These are phyloP conservation scores for Bacterosira constricta DNA, from an alignment of 108 stramenopile species.

Conservation along the genomic window DNA sequence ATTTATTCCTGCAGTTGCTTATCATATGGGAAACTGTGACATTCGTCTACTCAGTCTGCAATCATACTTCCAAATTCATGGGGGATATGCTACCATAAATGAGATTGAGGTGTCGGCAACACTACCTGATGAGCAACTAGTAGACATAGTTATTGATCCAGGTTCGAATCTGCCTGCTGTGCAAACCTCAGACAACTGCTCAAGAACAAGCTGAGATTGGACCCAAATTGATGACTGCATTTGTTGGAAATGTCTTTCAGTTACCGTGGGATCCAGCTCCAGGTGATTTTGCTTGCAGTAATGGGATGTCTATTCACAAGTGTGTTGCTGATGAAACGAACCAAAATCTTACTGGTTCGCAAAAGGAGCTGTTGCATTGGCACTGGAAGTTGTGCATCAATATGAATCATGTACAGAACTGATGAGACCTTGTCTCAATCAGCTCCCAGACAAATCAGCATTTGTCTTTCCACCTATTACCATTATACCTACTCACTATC, in stretches of 20 bases:
- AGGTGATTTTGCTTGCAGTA: background rate
- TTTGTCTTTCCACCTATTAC: background rate
- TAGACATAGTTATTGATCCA: background rate
- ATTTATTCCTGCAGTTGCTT: slow-evolving; percentile 7
- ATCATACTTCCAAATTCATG: slow-evolving; percentile 5
- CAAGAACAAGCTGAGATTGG: background rate
- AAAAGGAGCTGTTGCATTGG: slow-evolving; percentile 37
- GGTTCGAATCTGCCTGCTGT: background rate
- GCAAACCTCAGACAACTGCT: background rate
- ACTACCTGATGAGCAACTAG: background rate
- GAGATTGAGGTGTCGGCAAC: background rate
- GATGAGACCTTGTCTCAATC: too few species aligned
- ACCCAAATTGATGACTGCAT: background rate
- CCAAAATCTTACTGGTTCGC: slow-evolving; percentile 29
- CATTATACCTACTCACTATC: background rate
- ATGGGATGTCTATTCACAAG: background rate
- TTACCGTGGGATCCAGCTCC: too few species aligned
- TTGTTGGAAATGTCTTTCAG: background rate
- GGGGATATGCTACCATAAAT: background rate
- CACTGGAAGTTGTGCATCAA: slow-evolving; percentile 40
- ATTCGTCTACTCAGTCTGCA: slow-evolving; percentile 22
- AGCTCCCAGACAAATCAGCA: background rate
- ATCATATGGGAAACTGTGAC: slow-evolving; percentile 18
- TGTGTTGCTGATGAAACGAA: slow-evolving; percentile 36
- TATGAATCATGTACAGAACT: too few species aligned